These are phyloP conservation scores for Floccularia luteovirens DNA, from an alignment of 768 basidiomycete genomes.

Conservation along the genomic window DNA sequence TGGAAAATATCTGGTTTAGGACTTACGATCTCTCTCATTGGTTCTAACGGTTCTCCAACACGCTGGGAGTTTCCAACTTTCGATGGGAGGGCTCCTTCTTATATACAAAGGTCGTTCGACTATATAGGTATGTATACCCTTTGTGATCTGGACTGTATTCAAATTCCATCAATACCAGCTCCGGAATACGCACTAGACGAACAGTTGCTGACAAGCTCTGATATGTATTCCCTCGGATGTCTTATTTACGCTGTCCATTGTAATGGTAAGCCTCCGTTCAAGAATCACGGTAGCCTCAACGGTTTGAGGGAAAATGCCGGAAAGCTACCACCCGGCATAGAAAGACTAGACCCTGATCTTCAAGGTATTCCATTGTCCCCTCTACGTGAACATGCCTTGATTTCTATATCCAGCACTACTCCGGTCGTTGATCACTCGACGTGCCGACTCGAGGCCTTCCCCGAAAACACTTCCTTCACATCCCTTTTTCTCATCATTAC, in stretches of 20 bases:
- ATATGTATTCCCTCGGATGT: constrained; percentile 91
- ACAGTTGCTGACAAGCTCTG: constrained; percentile 75
- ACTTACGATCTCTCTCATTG: constrained; percentile 70
- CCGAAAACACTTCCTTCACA: constrained; percentile 77
- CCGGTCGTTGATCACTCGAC: constrained; percentile 73
- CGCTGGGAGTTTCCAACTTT: constrained; percentile 89
- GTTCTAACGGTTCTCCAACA: constrained; percentile 62
- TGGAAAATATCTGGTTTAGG: constrained; percentile 96
- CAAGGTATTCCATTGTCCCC: constrained; percentile 40
- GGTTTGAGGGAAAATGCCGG: constrained; percentile 65
- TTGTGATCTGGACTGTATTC: neutral
- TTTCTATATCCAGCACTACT: constrained; percentile 54
- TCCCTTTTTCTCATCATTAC: constrained; percentile 90
- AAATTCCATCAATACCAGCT: constrained; percentile 33
- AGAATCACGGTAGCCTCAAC: constrained; percentile 70
- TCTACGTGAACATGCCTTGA: constrained; percentile 4
- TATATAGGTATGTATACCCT: constrained; percentile 65
- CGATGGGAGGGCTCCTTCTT: constrained; percentile 71
- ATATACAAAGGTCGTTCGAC: constrained; percentile 89
- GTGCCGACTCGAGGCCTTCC: constrained; percentile 63
- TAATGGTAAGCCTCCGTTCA: constrained; percentile 82
- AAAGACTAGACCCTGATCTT: constrained; percentile 61
- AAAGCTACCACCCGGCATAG: constrained; percentile 53
- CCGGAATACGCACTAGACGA: constrained; percentile 95
- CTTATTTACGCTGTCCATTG: constrained; percentile 88